Conservation (phyloP, 768 basidiomycete species). For the Pleurotus cornucopiae region DNA sequence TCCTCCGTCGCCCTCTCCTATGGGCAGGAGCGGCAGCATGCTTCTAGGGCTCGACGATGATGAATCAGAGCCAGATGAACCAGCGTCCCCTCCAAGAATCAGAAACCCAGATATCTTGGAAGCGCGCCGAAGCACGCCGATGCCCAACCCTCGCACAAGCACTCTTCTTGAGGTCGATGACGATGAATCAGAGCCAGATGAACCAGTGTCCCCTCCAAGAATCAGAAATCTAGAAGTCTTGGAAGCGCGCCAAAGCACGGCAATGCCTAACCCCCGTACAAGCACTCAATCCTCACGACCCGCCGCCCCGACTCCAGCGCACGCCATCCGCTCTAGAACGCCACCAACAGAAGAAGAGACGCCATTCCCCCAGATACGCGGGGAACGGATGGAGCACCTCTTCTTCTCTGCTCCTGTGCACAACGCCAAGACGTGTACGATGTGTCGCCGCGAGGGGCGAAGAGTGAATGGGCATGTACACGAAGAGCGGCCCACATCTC, state of each 20-base stretch:
- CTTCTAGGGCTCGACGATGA: conserved; percentile 12
- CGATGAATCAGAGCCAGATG: conserved; percentile 12
- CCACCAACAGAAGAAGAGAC: conserved; percentile 26
- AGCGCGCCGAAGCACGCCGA: conserved; percentile 3
- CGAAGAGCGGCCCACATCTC: conserved; percentile 9
- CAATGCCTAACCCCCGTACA: conserved; percentile 1
- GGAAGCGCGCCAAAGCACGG: neutral
- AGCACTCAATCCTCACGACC: conserved; percentile 20
- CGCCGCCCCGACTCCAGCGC: conserved; percentile 31
- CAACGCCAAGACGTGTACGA: conserved; percentile 61
- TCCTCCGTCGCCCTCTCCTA: conserved; percentile 10
- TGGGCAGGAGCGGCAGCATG: conserved; percentile 7
- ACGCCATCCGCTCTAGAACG: conserved; percentile 18
- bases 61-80: conserved; percentile 9
- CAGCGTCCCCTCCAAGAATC: conserved; percentile 7
- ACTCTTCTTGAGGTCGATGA: conserved; percentile 10
- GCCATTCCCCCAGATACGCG: conserved; percentile 82
- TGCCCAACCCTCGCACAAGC: neutral
- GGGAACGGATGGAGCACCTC: conserved; percentile 68
- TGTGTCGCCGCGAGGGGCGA: conserved; percentile 46
- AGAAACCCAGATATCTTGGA: neutral
- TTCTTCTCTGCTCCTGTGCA: conserved; percentile 83
- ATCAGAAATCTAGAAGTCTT: neutral
- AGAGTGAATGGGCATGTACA: conserved; percentile 20
- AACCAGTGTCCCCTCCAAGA: conserved; percentile 4